phyloP scores from a whole-genome alignment of 75 land plant genomes.

The Picea glauca region DNA sequence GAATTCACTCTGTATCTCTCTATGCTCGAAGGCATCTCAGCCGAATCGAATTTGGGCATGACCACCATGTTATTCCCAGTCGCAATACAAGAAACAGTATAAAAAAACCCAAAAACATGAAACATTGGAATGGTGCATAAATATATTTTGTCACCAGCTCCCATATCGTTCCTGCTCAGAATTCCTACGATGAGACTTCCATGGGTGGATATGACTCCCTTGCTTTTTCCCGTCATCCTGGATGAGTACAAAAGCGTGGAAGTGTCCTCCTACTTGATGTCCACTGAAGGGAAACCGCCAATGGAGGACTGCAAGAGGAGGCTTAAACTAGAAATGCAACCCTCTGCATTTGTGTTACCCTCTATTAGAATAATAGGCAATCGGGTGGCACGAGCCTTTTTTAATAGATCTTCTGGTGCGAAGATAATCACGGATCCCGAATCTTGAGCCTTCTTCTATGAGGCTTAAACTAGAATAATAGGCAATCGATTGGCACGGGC shows the following conservation, averaged over 20 bases:
- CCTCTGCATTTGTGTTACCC: neutral
- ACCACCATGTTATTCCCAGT: neutral
- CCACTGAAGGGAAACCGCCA: constrained; percentile 9
- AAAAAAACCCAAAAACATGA: constrained; percentile 63
- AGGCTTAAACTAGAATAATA: too few species aligned
- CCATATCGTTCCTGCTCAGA: neutral
- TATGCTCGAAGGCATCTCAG: constrained; percentile 13
- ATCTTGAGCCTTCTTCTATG: constrained; percentile 37
- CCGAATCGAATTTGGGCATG: constrained; percentile 26
- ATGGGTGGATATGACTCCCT: constrained; percentile 64
- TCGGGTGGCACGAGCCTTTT: constrained; percentile 16
- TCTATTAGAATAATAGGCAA: constrained; percentile 10
- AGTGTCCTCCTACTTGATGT: constrained; percentile 39
- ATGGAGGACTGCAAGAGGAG: constrained; percentile 11
- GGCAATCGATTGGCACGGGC: too few species aligned
- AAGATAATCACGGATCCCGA: constrained; percentile 36
- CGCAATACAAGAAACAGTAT: too few species aligned
- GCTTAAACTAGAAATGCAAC: neutral
- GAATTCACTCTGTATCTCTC: constrained; percentile 29
- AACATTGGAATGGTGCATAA: constrained; percentile 61
- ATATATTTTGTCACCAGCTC: constrained; percentile 17
- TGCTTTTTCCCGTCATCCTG: constrained; percentile 72
- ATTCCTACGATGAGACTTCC: constrained; percentile 39
- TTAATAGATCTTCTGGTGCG: constrained; percentile 13
- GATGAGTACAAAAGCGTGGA: constrained; percentile 82